These are phyloP conservation scores for Metroxylon sagu DNA, from an alignment of 176 grass and related monocot genomes.

Conservation along the genomic window DNA sequence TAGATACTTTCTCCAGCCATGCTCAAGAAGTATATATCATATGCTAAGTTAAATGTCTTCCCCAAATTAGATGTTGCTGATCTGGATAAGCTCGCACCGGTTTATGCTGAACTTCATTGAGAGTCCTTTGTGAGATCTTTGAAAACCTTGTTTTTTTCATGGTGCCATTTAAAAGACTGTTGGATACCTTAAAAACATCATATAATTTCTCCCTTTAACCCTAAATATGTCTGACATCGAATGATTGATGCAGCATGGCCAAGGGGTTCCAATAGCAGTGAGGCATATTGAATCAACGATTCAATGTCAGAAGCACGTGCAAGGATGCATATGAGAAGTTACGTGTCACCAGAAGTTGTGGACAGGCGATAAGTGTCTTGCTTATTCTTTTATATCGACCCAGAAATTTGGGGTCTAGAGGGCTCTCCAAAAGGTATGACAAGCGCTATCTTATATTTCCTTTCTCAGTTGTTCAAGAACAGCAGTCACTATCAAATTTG, in stretches of 20 bases:
- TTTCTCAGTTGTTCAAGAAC: too few species aligned
- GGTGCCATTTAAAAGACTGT: too few species aligned
- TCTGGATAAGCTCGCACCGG: conserved; percentile 73
- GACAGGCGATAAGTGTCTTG: conserved; percentile 88
- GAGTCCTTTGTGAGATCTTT: conserved; percentile 56
- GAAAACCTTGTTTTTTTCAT: neutral
- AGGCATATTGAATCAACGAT: conserved; percentile 96
- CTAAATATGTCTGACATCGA: too few species aligned
- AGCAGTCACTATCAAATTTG: too few species aligned
- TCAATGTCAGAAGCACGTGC: conserved; percentile 85
- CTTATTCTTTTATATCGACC: conserved; percentile 86
- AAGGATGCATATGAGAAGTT: conserved; percentile 79
- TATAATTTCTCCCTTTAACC: too few species aligned
- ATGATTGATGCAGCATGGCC: conserved; percentile 52
- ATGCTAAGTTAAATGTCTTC: conserved; percentile 85
- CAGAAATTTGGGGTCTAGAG: conserved; percentile 97
- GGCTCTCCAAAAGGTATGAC: conserved; percentile 79
- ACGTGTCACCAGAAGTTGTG: conserved; percentile 79
- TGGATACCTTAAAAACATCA: too few species aligned
- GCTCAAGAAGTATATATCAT: conserved; percentile 93
- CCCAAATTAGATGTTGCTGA: conserved; percentile 86
- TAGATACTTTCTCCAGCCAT: conserved; percentile 96
- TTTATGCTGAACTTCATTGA: conserved; percentile 67
- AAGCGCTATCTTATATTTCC: neutral
- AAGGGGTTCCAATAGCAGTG: conserved; percentile 91